Base-by-base conservation (phyloP, 108 stramenopile species). In the Cyclotella baltica region DNA sequence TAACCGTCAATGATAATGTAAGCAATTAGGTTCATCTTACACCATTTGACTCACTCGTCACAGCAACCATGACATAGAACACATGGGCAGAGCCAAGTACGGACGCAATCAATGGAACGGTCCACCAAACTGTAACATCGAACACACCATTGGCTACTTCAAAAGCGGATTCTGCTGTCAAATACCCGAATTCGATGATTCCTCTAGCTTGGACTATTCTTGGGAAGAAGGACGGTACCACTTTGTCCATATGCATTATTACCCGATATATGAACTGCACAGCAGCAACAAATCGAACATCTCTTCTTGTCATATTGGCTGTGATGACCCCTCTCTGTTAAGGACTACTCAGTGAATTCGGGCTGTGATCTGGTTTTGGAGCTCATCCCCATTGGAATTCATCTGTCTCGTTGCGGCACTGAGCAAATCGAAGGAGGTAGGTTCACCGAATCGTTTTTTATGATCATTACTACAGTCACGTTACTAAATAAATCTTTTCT, bases 201-300 rank as follows among this genome's bases (percentile, higher is more conserved):
- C 83, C 19, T 75, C 78, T 11, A 81, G 75, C 59, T 53, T 84
- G 47, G 83, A 79, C 0, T 84, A 84, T 33, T 71, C 69, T 33
- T 84, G 83, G 83, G 83, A 84, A 15, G 75, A 81, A 50, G 83
- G 83, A 9, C 43, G 83, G 36, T 83, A 75, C 50, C 83, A 83
- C 66, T 83, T 83, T 63, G 83, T 83, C 10, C 78, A 79, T 56
- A 62, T 59, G 1, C 83, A 83, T 64, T 83, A 79, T 73, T 79
- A 79, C 65, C 83, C 82, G 20, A 62, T 48, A 3, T 83, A 80
- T 63, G 83, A 83, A 75, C 75, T 79, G 77, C n/a, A n/a, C n/a
- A n/a, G n/a, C n/a, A n/a, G n/a, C n/a, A n/a, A n/a, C n/a, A n/a
- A n/a, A n/a, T n/a, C n/a, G n/a, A n/a, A n/a, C n/a, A n/a, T n/a